These are phyloP conservation scores for Lizonia empirigonia DNA, from an alignment of 2,329 filamentous ascomycete genomes.

Conservation along the genomic window DNA sequence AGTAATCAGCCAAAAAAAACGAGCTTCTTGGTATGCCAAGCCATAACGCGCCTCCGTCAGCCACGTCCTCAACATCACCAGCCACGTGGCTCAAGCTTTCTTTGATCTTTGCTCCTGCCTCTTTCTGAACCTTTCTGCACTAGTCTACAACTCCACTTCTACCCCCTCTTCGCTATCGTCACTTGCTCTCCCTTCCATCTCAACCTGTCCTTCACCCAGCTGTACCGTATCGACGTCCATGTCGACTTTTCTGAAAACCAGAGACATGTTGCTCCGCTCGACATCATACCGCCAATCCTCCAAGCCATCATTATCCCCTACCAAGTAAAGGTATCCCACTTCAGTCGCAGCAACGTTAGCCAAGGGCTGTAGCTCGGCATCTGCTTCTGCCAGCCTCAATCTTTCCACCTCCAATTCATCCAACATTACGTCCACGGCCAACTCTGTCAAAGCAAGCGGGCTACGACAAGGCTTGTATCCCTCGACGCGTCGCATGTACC, in stretches of 20 bases:
- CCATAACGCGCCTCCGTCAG: conserved; percentile 22
- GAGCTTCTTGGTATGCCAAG: conserved; percentile 8
- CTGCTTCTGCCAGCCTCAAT: conserved; percentile 19
- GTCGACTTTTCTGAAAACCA: conserved; percentile 20
- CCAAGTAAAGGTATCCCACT: conserved; percentile 39
- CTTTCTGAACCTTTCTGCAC: too few species aligned
- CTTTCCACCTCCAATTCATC: conserved; percentile 15
- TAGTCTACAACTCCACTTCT: too few species aligned
- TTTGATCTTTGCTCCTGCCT: too few species aligned
- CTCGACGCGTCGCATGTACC: conserved; percentile 18
- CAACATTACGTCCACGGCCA: conserved; percentile 23
- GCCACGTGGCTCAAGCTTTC: too few species aligned
- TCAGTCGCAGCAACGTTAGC: conserved; percentile 23
- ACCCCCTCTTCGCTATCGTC: neutral
- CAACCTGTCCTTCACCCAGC: neutral
- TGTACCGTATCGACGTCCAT: neutral
- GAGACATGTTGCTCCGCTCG: conserved; percentile 21
- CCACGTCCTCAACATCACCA: too few species aligned
- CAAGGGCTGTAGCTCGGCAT: conserved; percentile 15
- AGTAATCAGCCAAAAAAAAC: too few species aligned
- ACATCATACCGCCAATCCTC: conserved; percentile 25
- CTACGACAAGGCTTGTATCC: conserved; percentile 28
- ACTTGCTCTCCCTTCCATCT: neutral
- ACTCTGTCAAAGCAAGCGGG: conserved; percentile 27
- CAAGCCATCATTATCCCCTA: conserved; percentile 19